Conservation (phyloP, 1,284 basidiomycete species). For the Leccinum solheimii region DNA sequence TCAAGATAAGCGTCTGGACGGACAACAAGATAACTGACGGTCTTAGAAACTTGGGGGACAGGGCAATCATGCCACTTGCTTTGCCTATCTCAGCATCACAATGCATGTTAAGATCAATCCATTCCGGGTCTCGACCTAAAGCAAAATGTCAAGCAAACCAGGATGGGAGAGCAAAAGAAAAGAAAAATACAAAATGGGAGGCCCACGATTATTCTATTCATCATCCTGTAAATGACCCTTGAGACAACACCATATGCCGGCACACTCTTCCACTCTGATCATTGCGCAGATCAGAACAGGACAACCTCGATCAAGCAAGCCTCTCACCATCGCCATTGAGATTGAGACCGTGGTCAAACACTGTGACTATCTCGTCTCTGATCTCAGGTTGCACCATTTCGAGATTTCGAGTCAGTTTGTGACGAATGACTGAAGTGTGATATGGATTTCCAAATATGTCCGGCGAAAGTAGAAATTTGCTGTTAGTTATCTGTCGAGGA, state of each 20-base stretch:
- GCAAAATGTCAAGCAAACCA: background rate
- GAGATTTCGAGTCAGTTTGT: background rate
- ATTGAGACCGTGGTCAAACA: constrained; percentile 30
- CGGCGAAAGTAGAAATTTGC: background rate
- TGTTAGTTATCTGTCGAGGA: too few relatives aligned
- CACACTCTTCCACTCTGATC: constrained; percentile 35
- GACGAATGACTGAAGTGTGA: too few relatives aligned
- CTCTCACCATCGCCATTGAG: constrained; percentile 17
- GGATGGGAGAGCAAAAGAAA: too few relatives aligned
- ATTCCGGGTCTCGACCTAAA: constrained; percentile 43
- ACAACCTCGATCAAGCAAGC: too few relatives aligned
- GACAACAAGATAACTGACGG: too few relatives aligned
- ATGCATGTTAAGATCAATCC: constrained; percentile 21
- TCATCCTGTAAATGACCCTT: constrained; percentile 30
- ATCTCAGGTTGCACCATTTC: constrained; percentile 10
- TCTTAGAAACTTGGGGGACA: constrained; percentile 10
- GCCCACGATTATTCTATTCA: constrained; percentile 42
- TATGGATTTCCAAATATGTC: too few relatives aligned
- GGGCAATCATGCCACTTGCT: constrained; percentile 17
- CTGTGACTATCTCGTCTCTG: constrained; percentile 32
- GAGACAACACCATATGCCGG: constrained; percentile 8
- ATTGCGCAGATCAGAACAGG: background rate
- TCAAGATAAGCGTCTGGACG: background rate
- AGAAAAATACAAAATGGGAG: constrained; percentile 38
- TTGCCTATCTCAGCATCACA: too few relatives aligned